Evolutionary conservation across 306 rosid species (phyloP).

Genomic region (Crataegus laevigata): DNA sequence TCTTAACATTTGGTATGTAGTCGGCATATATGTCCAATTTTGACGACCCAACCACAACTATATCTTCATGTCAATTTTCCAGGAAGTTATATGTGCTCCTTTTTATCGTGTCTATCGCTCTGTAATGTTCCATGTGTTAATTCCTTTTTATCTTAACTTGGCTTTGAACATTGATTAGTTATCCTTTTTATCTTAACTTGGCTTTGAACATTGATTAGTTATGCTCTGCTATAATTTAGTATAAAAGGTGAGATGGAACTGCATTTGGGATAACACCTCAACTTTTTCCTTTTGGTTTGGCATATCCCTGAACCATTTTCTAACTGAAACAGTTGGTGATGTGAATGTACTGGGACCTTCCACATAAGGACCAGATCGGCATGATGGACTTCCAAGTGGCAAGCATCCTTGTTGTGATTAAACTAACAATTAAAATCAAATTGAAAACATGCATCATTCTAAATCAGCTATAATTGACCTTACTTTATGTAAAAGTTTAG

Average conservation of each 20-base stretch:
- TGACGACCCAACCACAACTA: neutral
- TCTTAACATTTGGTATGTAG: conserved; percentile 2
- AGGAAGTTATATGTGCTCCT: neutral
- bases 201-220: neutral
- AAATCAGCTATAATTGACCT: neutral
- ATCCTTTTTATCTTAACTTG: conserved; percentile 15
- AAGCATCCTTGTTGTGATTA: conserved; percentile 25
- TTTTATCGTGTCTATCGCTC: conserved; percentile 1
- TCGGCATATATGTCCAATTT: neutral
- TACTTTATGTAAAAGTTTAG: neutral
- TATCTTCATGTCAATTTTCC: conserved; percentile 1
- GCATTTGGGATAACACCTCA: conserved; percentile 27
- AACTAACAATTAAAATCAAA: neutral
- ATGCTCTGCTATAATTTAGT: neutral
- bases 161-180: neutral
- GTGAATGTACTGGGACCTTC: conserved; percentile 60
- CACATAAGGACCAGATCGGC: conserved; percentile 56
- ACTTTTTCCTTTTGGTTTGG: conserved; percentile 20
- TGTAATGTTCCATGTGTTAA: conserved; percentile 6
- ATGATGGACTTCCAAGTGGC: conserved; percentile 53
- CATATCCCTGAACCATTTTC: conserved; percentile 26
- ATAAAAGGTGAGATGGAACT: conserved; percentile 17
- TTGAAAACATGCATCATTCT: neutral
- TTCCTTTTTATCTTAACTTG: conserved; percentile 16
- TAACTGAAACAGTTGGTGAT: conserved; percentile 63